phyloP scores from a whole-genome alignment of 2,329 filamentous ascomycete species.

The Trichoderma citrinoviride region DNA sequence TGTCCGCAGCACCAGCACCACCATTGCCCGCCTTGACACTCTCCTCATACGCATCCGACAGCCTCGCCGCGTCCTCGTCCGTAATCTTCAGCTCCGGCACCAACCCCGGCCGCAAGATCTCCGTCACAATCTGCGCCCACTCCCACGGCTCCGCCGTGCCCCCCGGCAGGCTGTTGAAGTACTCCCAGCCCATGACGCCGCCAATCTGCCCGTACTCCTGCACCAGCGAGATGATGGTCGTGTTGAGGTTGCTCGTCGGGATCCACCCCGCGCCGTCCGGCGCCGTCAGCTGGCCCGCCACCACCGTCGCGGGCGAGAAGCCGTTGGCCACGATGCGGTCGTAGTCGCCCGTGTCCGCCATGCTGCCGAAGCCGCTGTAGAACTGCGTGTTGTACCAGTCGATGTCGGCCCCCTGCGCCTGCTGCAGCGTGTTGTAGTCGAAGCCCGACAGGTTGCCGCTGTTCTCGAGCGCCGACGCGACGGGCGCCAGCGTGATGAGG shows the following conservation, averaged over 20 bases:
- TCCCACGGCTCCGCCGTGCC: conserved; percentile 61
- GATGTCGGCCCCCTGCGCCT: conserved; percentile 59
- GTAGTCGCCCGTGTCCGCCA: conserved; percentile 42
- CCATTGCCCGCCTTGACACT: conserved; percentile 14
- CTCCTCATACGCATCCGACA: conserved; percentile 20
- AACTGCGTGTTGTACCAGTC: conserved; percentile 86
- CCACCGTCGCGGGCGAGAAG: conserved; percentile 68
- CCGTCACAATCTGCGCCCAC: conserved; percentile 59
- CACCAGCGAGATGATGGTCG: conserved; percentile 42
- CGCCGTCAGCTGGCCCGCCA: conserved; percentile 76
- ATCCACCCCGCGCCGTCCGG: conserved; percentile 55
- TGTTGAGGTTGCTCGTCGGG: conserved; percentile 43
- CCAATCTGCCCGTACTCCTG: conserved; percentile 65
- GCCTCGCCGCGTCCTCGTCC: conserved; percentile 19
- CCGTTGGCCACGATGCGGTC: conserved; percentile 53
- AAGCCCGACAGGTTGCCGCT: conserved; percentile 72
- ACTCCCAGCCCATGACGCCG: conserved; percentile 90
- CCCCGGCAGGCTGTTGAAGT: conserved; percentile 64
- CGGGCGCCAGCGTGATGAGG: conserved; percentile 75
- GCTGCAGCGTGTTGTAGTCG: conserved; percentile 69
- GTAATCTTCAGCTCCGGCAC: conserved; percentile 24
- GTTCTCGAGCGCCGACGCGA: conserved; percentile 66
- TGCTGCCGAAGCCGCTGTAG: conserved; percentile 78
- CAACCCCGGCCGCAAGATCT: conserved; percentile 31
- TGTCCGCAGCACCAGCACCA: not conserved